Percentiles rank a stretch among this genome's conserved stretches.
phyloP scores from a whole-genome alignment of 2,329 filamentous ascomycete genomes.

The Fusarium annulatum region DNA sequence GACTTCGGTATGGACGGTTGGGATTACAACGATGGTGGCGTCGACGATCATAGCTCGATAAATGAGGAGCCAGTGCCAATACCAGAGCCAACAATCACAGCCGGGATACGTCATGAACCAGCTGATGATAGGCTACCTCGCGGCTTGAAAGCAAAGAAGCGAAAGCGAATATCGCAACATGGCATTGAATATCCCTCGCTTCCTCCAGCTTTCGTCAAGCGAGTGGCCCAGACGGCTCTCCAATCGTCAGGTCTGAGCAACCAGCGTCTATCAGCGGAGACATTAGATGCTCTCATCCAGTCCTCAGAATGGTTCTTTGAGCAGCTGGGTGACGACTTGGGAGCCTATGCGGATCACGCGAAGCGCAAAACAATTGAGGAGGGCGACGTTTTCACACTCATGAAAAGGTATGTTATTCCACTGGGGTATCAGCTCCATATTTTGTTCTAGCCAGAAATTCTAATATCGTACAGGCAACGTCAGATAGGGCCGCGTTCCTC shows the following conservation, averaged over 20 bases:
- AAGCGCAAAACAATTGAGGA: conserved; percentile 88
- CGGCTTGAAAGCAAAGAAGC: conserved; percentile 45
- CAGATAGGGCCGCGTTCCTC: conserved; percentile 78
- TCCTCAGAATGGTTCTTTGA: conserved; percentile 94
- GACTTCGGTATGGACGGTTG: conserved; percentile 32
- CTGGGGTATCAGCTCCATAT: conserved; percentile 39
- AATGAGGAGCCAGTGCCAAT: conserved; percentile 29
- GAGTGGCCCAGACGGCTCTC: conserved; percentile 76
- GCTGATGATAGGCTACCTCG: conserved; percentile 28
- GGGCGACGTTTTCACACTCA: conserved; percentile 81
- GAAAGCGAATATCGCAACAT: conserved; percentile 70
- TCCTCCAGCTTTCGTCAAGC: conserved; percentile 78
- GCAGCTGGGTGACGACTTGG: conserved; percentile 83
- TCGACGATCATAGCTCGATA: conserved; percentile 43
- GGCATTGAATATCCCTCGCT: conserved; percentile 82
- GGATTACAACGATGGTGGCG: conserved; percentile 29
- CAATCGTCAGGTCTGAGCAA: conserved; percentile 73
- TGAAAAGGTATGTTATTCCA: conserved; percentile 75
- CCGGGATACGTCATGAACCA: neutral
- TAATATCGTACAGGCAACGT: conserved; percentile 73
- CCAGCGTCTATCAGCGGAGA: conserved; percentile 77
- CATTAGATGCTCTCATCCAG: conserved; percentile 78
- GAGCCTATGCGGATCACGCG: conserved; percentile 83
- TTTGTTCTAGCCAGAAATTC: conserved; percentile 40
- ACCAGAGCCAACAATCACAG: conserved; percentile 16